Percentiles rank a stretch among this genome's conserved stretches.
Conservation (phyloP, 441 rosid genomes). For the Breynia disticha region DNA sequence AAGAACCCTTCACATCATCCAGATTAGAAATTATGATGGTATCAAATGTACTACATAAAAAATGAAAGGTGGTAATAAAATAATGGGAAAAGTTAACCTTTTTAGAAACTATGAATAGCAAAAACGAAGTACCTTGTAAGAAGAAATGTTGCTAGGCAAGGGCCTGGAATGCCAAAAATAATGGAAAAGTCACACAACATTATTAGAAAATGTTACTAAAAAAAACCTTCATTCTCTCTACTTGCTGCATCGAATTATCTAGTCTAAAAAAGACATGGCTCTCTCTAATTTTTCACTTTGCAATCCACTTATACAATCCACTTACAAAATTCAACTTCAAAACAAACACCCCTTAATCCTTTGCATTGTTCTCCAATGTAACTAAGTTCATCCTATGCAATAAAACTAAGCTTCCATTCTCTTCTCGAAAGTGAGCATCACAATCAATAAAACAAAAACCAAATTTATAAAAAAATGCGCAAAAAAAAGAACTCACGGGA, state of each 20-base stretch:
- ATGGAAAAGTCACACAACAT: slow-evolving; percentile 1
- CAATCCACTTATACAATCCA: no score
- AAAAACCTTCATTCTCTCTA: neutral
- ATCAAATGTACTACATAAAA: neutral
- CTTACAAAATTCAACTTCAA: no score
- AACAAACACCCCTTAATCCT: neutral
- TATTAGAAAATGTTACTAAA: slow-evolving; percentile 3
- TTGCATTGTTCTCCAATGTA: no score
- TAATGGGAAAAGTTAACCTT: neutral
- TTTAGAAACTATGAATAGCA: slow-evolving; percentile 5
- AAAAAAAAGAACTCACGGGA: slow-evolving; percentile 45
- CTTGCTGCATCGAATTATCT: no score
- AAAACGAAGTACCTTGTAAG: slow-evolving; percentile 63
- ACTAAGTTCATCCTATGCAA: no score
- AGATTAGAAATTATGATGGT: slow-evolving; percentile 18
- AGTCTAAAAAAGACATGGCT: no score
- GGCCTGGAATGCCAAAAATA: slow-evolving; percentile 45
- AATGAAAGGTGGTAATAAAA: neutral
- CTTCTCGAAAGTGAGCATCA: neutral
- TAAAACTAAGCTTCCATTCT: no score
- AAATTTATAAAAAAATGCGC: slow-evolving; percentile 3
- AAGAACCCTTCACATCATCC: slow-evolving; percentile 74
- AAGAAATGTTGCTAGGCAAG: slow-evolving; percentile 76
- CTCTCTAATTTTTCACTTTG: no score
- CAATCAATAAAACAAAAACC: neutral